Percentiles rank a stretch among this genome's conserved stretches.
phyloP scores from a whole-genome alignment of 2,329 filamentous ascomycete genomes.

The Colletotrichum sp. region DNA sequence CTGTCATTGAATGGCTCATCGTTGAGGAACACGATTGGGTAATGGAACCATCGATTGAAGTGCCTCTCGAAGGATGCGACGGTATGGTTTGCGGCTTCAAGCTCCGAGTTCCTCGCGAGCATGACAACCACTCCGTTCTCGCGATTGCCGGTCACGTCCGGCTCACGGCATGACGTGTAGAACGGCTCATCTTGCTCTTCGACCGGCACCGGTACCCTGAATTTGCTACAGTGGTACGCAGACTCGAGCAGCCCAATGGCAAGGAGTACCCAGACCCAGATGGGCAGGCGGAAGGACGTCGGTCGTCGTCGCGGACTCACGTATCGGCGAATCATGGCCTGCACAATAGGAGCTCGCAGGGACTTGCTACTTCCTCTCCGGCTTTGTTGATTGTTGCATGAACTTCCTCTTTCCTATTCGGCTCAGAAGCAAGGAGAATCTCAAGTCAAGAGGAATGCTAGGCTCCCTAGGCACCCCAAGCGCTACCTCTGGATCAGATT shows the following conservation, averaged over 20 bases:
- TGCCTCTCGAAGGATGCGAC: constrained; percentile 44
- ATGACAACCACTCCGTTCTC: constrained; percentile 50
- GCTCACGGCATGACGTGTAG: constrained; percentile 9
- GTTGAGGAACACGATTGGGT: constrained; percentile 51
- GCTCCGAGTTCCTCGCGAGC: constrained; percentile 49
- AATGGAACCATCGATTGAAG: constrained; percentile 52
- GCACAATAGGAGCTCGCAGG: not conserved
- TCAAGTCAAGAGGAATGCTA: not conserved
- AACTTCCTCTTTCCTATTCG: not conserved
- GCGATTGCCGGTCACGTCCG: constrained; percentile 25
- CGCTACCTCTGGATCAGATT: not conserved
- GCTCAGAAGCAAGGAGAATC: not conserved
- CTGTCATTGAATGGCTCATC: constrained; percentile 43
- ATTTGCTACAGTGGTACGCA: not conserved
- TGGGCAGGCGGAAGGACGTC: not conserved
- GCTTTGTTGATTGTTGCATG: not conserved
- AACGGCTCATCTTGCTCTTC: constrained; percentile 10
- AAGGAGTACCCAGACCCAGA: constrained; percentile 11
- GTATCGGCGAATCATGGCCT: constrained; percentile 12
- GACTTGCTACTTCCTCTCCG: not conserved
- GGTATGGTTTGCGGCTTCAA: constrained; percentile 40
- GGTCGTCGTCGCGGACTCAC: not conserved
- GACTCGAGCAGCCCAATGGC: not conserved
- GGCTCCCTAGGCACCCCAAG: not conserved
- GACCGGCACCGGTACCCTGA: not conserved